Evolutionary conservation across 345 rosid genomes (phyloP).

Genomic region (Citrus australasica): DNA sequence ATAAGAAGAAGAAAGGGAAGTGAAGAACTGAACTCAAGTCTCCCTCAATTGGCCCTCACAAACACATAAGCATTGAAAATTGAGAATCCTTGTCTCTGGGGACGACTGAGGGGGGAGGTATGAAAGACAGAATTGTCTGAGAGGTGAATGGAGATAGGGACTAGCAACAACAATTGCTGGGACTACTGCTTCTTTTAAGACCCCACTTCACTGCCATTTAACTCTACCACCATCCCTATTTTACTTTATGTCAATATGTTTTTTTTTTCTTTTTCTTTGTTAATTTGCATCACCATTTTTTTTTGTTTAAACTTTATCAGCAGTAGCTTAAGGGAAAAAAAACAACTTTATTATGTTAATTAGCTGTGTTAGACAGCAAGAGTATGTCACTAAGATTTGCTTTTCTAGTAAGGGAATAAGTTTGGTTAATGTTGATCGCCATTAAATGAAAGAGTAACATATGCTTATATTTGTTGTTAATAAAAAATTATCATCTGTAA

Average conservation of each 20-base stretch:
- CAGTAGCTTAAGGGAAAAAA: neutral
- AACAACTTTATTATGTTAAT: neutral
- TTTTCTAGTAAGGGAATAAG: neutral
- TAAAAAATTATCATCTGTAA: too few species aligned
- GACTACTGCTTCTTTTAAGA: neutral
- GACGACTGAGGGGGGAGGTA: neutral
- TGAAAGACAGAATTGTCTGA: neutral
- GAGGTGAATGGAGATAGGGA: neutral
- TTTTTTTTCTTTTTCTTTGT: neutral
- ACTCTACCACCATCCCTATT: neutral
- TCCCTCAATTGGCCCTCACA: constrained; percentile 7
- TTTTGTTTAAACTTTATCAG: neutral
- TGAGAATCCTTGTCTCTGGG: neutral
- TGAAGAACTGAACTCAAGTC: neutral
- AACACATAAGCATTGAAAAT: neutral
- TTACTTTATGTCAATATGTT: neutral
- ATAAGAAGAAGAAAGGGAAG: too few species aligned
- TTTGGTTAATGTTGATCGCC: neutral
- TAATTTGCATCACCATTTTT: neutral
- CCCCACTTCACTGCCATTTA: constrained; percentile 5
- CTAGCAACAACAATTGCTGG: neutral
- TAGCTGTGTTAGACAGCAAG: neutral
- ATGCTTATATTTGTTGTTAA: too few species aligned
- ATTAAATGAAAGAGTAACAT: neutral
- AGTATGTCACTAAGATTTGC: neutral